phyloP scores from a whole-genome alignment of 2,329 filamentous ascomycete genomes.

The Ophiostoma perfectum region DNA sequence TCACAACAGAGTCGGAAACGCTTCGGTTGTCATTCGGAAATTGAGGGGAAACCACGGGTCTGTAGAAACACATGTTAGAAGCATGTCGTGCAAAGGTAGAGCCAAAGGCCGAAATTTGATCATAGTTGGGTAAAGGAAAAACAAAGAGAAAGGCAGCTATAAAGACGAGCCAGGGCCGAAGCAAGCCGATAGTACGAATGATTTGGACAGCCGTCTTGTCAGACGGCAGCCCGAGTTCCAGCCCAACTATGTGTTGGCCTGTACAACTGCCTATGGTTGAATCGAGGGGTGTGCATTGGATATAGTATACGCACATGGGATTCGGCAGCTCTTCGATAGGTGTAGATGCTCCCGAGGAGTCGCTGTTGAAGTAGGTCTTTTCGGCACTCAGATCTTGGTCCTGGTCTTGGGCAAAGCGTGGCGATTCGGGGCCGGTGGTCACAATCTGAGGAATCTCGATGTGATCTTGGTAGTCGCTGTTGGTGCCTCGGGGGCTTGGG shows the following conservation, averaged over 20 bases:
- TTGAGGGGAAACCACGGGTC: conserved; percentile 30
- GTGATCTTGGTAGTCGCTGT: conserved; percentile 24
- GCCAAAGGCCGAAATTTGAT: background rate
- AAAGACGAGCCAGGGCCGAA: background rate
- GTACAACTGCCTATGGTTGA: background rate
- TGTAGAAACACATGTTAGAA: conserved; percentile 25
- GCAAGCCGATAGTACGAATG: background rate
- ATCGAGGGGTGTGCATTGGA: background rate
- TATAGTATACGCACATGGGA: conserved; percentile 32
- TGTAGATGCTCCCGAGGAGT: conserved; percentile 35
- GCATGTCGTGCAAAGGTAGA: background rate
- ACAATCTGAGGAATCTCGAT: conserved; percentile 33
- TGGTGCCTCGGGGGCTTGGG: conserved; percentile 11
- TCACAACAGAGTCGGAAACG: conserved; percentile 41
- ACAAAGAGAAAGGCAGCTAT: background rate
- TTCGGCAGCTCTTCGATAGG: conserved; percentile 31
- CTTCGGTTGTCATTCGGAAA: conserved; percentile 48
- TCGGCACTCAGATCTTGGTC: conserved; percentile 25
- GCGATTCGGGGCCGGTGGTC: conserved; percentile 32
- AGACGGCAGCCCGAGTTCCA: background rate
- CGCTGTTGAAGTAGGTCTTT: conserved; percentile 37
- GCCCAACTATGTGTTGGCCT: conserved; percentile 1
- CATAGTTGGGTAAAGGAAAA: too few species aligned
- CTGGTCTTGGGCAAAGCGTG: conserved; percentile 21
- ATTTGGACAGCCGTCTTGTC: background rate